Conservation (phyloP, 352 stramenopile genomes). For the Phytophthora pistaciae region DNA sequence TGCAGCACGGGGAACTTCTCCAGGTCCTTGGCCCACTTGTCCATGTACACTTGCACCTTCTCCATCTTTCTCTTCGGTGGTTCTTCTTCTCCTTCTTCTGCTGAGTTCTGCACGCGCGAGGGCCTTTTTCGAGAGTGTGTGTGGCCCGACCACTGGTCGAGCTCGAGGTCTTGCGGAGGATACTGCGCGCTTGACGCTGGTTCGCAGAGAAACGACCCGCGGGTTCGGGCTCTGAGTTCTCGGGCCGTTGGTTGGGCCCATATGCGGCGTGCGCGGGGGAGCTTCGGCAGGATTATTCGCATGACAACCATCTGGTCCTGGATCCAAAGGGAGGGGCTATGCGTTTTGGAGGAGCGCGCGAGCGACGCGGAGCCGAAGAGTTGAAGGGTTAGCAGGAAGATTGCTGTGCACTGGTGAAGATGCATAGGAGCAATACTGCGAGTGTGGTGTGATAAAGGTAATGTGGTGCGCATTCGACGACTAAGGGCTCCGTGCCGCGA, state of each 20-base stretch:
- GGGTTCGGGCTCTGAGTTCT: not conserved
- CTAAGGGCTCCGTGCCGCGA: not conserved
- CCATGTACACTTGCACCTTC: constrained; percentile 84
- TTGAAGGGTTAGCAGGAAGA: not conserved
- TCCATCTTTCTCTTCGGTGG: constrained; percentile 47
- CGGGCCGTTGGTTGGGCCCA: not conserved
- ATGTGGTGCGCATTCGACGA: not conserved
- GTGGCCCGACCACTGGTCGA: not conserved
- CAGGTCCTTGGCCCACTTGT: constrained; percentile 89
- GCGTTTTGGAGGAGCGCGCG: not conserved
- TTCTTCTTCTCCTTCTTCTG: not conserved
- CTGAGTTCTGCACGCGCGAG: not conserved
- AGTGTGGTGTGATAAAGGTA: not conserved
- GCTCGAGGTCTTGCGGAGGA: not conserved
- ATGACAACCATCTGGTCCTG: not conserved
- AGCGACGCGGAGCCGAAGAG: not conserved
- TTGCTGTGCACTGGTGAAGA: not conserved
- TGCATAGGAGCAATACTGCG: not conserved
- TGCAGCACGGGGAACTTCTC: constrained; percentile 86
- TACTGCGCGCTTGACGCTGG: not conserved
- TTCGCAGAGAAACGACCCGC: not conserved
- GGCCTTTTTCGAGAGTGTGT: not conserved
- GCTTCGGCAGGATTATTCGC: not conserved
- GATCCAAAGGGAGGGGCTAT: not conserved
- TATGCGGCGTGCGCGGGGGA: not conserved